Base-by-base conservation (phyloP, 495 filamentous ascomycete species). In the Jackrogersella minutella region DNA sequence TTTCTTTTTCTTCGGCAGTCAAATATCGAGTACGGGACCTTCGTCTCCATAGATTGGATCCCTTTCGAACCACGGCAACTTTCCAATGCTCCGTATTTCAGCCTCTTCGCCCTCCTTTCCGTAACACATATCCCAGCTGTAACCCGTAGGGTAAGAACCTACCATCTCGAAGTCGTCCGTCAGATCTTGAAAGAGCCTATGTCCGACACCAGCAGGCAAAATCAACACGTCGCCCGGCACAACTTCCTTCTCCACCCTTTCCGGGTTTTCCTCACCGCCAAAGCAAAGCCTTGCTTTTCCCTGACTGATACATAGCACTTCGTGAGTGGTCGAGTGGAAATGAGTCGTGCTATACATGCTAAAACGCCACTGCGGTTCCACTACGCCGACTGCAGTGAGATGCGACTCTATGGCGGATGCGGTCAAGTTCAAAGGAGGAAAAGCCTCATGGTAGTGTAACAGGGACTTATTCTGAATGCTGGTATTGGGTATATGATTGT, bases 81-180 rank as follows among this genome's bases (percentile, higher is more conserved):
- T 53, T 44, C 69, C 61, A 47, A 90, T 88, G 3, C 36, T 51
- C 30, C 78, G 67, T 11, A 82, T 70, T 68, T 84, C 83, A 36
- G 76, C 75, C 62, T 85, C 80, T 64, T 88, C 85, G 2, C 75
- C 82, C 60, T 77, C 68, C 57, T 75, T 75, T 19, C 89, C 88
- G 77, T 90, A 91, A 62, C 88, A 91, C 87, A 91, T 89, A 73
- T 90, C 87, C 85, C 86, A 90, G 24, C 76, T 68, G 47, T 81
- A 83, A 1, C 80, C 80, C 37, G 58, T 76, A 7, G 86, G 87
- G 79, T 91, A 91, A 44, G 80, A 81, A 9, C 87, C 88, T 5
- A 92, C 83, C 86, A 91, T 91, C 62, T 80, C 74, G 72, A 92
- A 91, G 3, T 71, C 78, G 34, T 78, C 65, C 22, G 44, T 26